Conservation (phyloP, 2,329 filamentous ascomycete species). For the Colletotrichum theobromicola region DNA sequence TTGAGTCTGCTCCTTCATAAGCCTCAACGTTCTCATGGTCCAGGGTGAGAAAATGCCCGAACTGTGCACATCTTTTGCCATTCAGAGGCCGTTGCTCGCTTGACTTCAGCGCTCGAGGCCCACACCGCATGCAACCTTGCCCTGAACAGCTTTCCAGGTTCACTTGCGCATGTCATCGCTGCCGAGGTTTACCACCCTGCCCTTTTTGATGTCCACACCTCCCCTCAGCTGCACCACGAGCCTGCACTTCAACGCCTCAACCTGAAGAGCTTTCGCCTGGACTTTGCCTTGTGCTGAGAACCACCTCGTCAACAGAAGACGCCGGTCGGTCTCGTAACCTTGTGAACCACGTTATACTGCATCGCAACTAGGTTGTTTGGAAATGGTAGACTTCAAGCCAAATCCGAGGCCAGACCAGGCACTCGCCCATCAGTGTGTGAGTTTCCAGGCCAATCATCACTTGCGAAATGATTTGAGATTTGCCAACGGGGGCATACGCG, state of each 20-base stretch:
- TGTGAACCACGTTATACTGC: not conserved
- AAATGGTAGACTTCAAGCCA: not conserved
- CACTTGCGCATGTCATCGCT: not conserved
- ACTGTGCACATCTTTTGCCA: not conserved
- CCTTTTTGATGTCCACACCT: not conserved
- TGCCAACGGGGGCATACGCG: not conserved
- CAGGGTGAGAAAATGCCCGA: not conserved
- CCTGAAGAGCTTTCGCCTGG: not conserved
- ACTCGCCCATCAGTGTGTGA: not conserved
- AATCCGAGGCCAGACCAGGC: not conserved
- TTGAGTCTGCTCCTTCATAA: not conserved
- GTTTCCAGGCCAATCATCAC: not conserved
- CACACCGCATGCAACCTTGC: constrained; percentile 9
- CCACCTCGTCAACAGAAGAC: too few relatives aligned
- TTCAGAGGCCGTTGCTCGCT: not conserved
- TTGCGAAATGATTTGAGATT: not conserved
- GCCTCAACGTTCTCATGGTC: not conserved
- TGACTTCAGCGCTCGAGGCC: not conserved
- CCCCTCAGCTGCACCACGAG: too few relatives aligned
- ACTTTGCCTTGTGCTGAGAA: not conserved
- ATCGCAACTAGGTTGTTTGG: not conserved
- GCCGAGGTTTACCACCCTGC: not conserved
- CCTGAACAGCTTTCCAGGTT: not conserved
- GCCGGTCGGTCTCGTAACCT: not conserved
- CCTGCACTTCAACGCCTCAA: too few relatives aligned